Evolutionary conservation across 148 eudicot genomes (phyloP).

Genomic region (Silene uniflora): DNA sequence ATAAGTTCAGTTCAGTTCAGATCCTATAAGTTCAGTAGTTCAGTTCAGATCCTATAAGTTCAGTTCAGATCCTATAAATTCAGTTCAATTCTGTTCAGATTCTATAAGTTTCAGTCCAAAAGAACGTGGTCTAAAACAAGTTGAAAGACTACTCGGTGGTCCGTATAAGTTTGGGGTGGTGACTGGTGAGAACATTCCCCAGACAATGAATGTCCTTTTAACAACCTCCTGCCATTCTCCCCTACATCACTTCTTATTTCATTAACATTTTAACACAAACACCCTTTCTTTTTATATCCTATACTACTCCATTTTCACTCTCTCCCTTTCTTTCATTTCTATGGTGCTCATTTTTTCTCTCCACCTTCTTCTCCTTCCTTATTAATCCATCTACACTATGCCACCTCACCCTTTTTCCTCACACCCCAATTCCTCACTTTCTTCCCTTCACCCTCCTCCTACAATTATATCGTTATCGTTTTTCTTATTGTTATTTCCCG

Average conservation of each 20-base stretch:
- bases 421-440: background rate
- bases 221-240: conserved; percentile 24
- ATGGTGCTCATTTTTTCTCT: background rate
- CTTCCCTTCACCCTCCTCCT: too few relatives aligned
- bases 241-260: background rate
- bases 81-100: too few relatives aligned
- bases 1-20: too few relatives aligned
- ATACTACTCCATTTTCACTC: background rate
- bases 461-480: background rate
- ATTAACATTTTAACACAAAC: background rate
- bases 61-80: too few relatives aligned
- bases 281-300: background rate
- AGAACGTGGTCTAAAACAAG: too few relatives aligned
- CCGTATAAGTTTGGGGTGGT: background rate
- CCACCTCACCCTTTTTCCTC: background rate
- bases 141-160: too few relatives aligned
- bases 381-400: too few relatives aligned
- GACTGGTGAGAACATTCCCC: conserved; percentile 25
- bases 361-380: background rate
- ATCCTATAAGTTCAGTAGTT: too few relatives aligned
- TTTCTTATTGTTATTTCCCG: background rate
- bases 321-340: background rate
- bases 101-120: too few relatives aligned
- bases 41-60: too few relatives aligned
- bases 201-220: conserved; percentile 31